phyloP scores from a whole-genome alignment of 352 stramenopile species.

The Globisporangium mamillatum region DNA sequence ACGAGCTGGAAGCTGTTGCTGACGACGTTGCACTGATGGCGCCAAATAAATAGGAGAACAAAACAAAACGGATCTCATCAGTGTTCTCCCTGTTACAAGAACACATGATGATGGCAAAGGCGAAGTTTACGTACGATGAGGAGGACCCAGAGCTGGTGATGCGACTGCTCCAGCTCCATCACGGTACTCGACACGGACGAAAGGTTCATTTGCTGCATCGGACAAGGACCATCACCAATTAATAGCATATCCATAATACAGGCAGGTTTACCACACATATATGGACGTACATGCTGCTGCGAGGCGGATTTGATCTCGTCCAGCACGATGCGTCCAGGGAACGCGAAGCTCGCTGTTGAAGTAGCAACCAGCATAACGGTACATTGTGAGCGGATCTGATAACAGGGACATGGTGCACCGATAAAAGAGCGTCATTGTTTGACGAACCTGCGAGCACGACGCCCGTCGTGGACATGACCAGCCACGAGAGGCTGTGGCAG shows the following conservation, averaged over 20 bases:
- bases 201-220: constrained; percentile 37
- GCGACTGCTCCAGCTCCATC: constrained; percentile 59
- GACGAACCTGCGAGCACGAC: constrained; percentile 55
- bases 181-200: constrained; percentile 24
- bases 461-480: constrained; percentile 59
- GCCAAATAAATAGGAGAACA: neutral
- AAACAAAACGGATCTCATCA: neutral
- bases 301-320: constrained; percentile 58
- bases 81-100: neutral
- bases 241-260: neutral
- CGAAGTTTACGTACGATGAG: constrained; percentile 34
- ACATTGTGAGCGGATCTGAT: neutral
- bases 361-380: neutral
- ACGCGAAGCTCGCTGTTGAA: constrained; percentile 51
- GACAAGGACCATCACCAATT: neutral
- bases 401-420: neutral
- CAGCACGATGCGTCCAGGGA: constrained; percentile 53
- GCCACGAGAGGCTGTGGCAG: constrained; percentile 67
- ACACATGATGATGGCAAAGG: neutral
- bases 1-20: constrained; percentile 55
- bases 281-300: constrained; percentile 39
- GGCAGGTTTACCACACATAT: neutral
- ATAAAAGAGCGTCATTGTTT: neutral
- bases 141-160: constrained; percentile 67
- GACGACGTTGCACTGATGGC: constrained; percentile 55